These are phyloP conservation scores for Phytopythium boreale DNA, from an alignment of 352 stramenopile species.

Conservation along the genomic window DNA sequence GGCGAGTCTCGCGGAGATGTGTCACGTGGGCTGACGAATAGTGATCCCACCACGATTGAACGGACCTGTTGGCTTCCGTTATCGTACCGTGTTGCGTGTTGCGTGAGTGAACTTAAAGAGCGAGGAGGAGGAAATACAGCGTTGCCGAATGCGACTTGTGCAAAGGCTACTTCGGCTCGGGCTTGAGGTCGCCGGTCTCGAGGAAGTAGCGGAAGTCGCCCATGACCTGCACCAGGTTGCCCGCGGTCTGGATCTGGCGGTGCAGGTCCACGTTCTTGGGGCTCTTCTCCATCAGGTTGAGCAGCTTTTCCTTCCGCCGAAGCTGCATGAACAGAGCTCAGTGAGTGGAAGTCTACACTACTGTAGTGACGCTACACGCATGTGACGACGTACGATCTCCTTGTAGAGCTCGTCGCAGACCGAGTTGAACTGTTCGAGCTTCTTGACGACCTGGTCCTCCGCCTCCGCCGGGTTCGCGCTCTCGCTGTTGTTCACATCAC, in stretches of 20 bases:
- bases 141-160: background rate
- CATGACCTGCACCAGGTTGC: constrained; percentile 79
- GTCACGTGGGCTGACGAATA: background rate
- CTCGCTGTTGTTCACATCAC: constrained; percentile 17
- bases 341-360: constrained; percentile 12
- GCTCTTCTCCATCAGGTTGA: constrained; percentile 84
- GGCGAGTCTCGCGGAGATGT: background rate
- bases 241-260: constrained; percentile 83
- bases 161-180: constrained; percentile 19
- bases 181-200: constrained; percentile 54
- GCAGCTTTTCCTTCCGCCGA: constrained; percentile 75
- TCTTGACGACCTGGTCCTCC: constrained; percentile 82
- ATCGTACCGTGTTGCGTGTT: constrained; percentile 1
- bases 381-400: constrained; percentile 61
- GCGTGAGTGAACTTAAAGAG: background rate
- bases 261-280: constrained; percentile 83
- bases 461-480: constrained; percentile 27
- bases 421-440: constrained; percentile 87
- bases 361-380: background rate
- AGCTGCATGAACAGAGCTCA: constrained; percentile 34
- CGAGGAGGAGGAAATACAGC: background rate
- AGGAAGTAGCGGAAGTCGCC: constrained; percentile 83
- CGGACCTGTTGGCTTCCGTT: background rate
- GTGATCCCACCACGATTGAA: background rate
- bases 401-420: constrained; percentile 88